Evolutionary conservation across 1,284 basidiomycete genomes (phyloP).

Genomic region (Malassezia sp.): DNA sequence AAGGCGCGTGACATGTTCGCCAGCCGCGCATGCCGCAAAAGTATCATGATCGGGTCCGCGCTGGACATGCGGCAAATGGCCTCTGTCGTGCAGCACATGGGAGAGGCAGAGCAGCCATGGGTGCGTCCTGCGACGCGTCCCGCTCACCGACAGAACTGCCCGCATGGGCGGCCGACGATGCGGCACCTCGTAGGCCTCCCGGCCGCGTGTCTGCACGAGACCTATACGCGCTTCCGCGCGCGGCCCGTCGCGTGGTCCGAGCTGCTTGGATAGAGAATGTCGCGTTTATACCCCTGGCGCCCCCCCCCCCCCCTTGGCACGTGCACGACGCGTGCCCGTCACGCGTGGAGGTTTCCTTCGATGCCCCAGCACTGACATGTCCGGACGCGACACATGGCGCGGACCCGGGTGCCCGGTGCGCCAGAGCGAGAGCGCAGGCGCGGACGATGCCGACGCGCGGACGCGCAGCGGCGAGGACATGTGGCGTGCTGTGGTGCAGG

Average conservation of each 20-base stretch:
- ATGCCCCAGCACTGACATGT: neutral
- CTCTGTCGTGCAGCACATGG: conserved; percentile 74
- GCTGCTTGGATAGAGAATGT: too few species aligned
- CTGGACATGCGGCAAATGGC: conserved; percentile 69
- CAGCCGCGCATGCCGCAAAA: conserved; percentile 84
- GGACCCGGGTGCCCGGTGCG: too few species aligned
- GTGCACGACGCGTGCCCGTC: neutral
- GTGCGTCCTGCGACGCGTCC: too few species aligned
- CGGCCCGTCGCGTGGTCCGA: conserved; percentile 7
- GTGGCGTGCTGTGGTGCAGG: conserved; percentile 9
- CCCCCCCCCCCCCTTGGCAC: too few species aligned
- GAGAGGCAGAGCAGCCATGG: conserved; percentile 89
- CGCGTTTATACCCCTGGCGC: too few species aligned
- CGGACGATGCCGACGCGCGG: neutral
- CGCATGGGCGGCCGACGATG: conserved; percentile 92
- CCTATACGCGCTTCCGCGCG: neutral
- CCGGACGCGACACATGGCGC: too few species aligned
- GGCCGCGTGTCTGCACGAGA: too few species aligned
- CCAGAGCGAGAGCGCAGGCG: neutral
- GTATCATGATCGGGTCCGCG: conserved; percentile 87
- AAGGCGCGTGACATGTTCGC: conserved; percentile 96
- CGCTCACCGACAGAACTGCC: too few species aligned
- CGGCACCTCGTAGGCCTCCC: conserved; percentile 49
- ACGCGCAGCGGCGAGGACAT: too few species aligned
- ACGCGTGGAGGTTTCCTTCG: neutral